These are phyloP conservation scores for Beta corolliflora DNA, from an alignment of 179 eudicot genomes.

Conservation along the genomic window DNA sequence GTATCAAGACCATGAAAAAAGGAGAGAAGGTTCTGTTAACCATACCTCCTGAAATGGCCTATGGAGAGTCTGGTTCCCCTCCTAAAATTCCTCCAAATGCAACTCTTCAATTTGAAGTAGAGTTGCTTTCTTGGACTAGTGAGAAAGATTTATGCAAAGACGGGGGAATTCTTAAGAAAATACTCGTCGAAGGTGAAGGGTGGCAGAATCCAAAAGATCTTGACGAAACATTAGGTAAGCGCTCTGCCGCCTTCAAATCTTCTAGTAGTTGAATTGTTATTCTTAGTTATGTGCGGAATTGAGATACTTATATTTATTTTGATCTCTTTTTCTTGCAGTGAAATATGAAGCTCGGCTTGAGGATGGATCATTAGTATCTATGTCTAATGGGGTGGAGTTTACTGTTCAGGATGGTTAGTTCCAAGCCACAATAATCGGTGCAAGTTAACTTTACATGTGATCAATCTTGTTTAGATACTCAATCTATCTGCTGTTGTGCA, in stretches of 20 bases:
- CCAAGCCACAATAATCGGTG: background rate
- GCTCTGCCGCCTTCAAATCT: background rate
- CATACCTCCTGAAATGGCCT: constrained; percentile 68
- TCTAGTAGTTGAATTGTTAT: background rate
- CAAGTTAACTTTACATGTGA: background rate
- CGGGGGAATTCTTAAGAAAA: constrained; percentile 70
- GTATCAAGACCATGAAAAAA: constrained; percentile 79
- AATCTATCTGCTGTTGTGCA: background rate
- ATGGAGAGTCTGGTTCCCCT: constrained; percentile 76
- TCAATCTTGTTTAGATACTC: background rate
- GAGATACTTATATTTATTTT: background rate
- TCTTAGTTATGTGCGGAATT: no score
- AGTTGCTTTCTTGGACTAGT: constrained; percentile 66
- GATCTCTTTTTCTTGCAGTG: constrained; percentile 32
- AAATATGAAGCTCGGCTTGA: constrained; percentile 56
- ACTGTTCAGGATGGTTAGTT: constrained; percentile 54
- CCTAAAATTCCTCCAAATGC: constrained; percentile 82
- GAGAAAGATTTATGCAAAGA: constrained; percentile 79
- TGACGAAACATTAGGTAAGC: constrained; percentile 65
- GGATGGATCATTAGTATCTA: constrained; percentile 54
- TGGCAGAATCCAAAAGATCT: constrained; percentile 74
- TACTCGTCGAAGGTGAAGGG: constrained; percentile 55
- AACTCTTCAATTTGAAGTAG: constrained; percentile 67
- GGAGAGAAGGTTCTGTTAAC: constrained; percentile 72
- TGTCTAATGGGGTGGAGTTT: constrained; percentile 59